Conservation (phyloP, 257 asterid species). For the Parsonsia alboflavescens region DNA sequence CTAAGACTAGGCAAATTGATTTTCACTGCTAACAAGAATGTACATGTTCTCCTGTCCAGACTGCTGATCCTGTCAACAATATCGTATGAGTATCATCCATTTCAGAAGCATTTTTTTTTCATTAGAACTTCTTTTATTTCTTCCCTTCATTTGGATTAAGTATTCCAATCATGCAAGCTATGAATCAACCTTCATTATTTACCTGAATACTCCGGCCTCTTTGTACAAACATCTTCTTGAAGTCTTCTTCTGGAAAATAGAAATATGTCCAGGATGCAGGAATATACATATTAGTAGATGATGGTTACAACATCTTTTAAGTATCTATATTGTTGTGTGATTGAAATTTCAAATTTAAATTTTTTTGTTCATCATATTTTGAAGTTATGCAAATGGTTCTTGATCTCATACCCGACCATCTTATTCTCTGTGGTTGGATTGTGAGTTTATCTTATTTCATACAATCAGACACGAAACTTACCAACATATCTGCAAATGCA, state of each 20-base stretch:
- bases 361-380: not conserved
- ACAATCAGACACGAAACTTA: not conserved
- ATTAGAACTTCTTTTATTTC: too few species aligned
- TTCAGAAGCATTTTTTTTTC: not conserved
- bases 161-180: not conserved
- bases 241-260: not conserved
- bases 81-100: not conserved
- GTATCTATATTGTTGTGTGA: not conserved
- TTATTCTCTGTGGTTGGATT: too few species aligned
- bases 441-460: not conserved
- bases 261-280: not conserved
- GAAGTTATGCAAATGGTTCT: not conserved
- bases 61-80: not conserved
- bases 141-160: not conserved
- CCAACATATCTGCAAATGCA: not conserved
- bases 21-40: not conserved
- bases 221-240: not conserved
- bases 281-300: not conserved
- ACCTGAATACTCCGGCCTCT: not conserved
- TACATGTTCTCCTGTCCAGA: not conserved
- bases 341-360: not conserved
- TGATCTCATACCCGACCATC: not conserved
- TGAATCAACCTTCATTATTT: not conserved
- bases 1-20: not conserved
- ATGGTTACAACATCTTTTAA: not conserved